Percentiles rank a stretch among this genome's conserved stretches.
These are phyloP conservation scores for Lobosporangium transversale DNA, from an alignment of 192 early-diverging fungal species.

Conservation along the genomic window DNA sequence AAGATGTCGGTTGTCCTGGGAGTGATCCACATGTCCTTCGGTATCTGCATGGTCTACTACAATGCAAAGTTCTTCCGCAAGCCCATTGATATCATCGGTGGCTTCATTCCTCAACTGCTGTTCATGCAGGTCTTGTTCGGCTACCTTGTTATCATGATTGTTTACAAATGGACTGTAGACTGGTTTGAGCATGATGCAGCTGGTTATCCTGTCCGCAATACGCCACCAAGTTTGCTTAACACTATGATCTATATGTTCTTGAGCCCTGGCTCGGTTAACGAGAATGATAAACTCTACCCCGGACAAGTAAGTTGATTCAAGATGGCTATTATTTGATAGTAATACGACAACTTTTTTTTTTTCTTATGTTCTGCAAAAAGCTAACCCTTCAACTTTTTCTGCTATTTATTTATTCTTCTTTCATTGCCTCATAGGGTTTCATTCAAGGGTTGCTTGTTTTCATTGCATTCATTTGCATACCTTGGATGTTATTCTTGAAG, in stretches of 20 bases:
- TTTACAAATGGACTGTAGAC: conserved; percentile 96
- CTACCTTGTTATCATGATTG: conserved; percentile 89
- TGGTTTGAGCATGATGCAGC: conserved; percentile 80
- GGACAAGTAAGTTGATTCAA: conserved; percentile 73
- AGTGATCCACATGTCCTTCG: conserved; percentile 98
- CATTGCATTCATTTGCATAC: conserved; percentile 88
- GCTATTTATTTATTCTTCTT: too few species aligned
- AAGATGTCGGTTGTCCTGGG: conserved; percentile 97
- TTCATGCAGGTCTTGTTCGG: conserved; percentile 97
- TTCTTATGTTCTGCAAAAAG: neutral
- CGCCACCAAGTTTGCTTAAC: conserved; percentile 95
- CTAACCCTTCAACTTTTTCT: too few species aligned
- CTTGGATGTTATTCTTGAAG: conserved; percentile 97
- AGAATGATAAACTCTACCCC: conserved; percentile 77
- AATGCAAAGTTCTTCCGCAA: conserved; percentile 93
- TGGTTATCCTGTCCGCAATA: conserved; percentile 71
- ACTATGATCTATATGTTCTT: conserved; percentile 99
- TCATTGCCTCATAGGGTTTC: conserved; percentile 61
- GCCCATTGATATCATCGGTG: conserved; percentile 80
- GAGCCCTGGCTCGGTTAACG: conserved; percentile 81
- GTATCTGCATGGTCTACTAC: conserved; percentile 86
- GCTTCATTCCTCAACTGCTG: conserved; percentile 94
- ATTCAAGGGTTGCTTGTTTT: conserved; percentile 86
- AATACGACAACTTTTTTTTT: neutral
- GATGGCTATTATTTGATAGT: neutral